Conservation (phyloP, 2,329 filamentous ascomycete genomes). For the Talaromyces sp. region DNA sequence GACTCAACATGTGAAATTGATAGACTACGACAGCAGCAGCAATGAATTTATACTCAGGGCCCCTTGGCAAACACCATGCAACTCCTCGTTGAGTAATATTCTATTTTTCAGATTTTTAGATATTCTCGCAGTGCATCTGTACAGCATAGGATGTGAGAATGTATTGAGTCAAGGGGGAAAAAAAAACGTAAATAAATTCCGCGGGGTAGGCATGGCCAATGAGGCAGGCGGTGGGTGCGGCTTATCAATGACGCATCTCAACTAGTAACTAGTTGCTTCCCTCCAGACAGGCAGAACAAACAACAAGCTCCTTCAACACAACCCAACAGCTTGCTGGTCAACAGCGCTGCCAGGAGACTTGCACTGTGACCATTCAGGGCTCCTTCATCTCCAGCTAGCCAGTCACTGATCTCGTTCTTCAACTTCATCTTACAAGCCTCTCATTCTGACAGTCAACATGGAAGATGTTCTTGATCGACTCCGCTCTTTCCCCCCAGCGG, state of each 20-base stretch:
- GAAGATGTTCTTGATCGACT: constrained; percentile 35
- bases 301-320: not conserved
- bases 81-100: not conserved
- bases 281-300: not conserved
- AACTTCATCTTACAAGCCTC: not conserved
- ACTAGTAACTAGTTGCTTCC: not conserved
- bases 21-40: not conserved
- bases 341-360: not conserved
- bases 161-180: not conserved
- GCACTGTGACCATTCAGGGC: not conserved
- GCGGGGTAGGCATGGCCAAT: constrained; percentile 4
- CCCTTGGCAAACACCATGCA: not conserved
- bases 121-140: not conserved
- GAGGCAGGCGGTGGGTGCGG: constrained; percentile 14
- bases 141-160: not conserved
- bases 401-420: too few species aligned
- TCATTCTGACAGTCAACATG: constrained; percentile 19
- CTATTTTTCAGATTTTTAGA: not conserved
- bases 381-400: not conserved
- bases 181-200: not conserved
- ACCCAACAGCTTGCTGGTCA: not conserved
- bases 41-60: not conserved
- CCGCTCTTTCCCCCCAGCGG: constrained; percentile 40
- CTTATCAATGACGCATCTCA: constrained; percentile 17
- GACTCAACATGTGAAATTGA: not conserved